Base-by-base conservation (phyloP, 1,284 basidiomycete species). In the Tilletia walkeri region DNA sequence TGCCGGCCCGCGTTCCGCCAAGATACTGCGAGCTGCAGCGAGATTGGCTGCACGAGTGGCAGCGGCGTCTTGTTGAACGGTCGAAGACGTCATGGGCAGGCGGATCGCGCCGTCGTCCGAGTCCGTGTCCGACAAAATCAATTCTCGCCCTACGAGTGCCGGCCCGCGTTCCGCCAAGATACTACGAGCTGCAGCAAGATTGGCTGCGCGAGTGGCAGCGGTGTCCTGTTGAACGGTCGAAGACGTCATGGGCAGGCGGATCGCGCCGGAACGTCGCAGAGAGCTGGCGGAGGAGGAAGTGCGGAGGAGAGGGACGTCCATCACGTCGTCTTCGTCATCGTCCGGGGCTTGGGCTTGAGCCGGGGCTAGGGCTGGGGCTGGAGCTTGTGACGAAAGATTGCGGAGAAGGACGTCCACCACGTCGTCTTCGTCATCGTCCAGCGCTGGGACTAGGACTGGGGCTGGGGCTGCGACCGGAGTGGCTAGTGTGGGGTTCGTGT, bases 261-360 rank as follows among this genome's bases (percentile, higher is more conserved):
- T 56, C 5, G 54, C 54, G 24, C 54, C 54, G 54, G 54, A 56
- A 10, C 54, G 54, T 6, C 54, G 54, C 14, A 56, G 54, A 14
- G 54, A 56, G n/a, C 20, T 30, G 10, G 20, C 20, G 6, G 54
- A 56, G 34, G 54, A 30, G 20, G 54, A 30, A 24, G 24, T n/a
- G 54, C 54, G 54, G 24, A 56, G 54, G 24, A 56, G 54, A 30
- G 54, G 54, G 54, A 56, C 34, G 54, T 56, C 54, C 54, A 56
- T 56, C 24, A 56, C 34, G 16, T 56, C 54, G 10, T 20, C 24
- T 24, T n/a, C 54, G 24, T 56, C 41, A 14, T 14, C 14, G 41
- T 45, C 41, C 9, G 3, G 9, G 1, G 3, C 9, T 45, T 0
- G 41, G 41, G 6, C 41, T 45, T 30, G 24, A 2, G 24, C 24